A percentile compares a stretch with the other conserved stretches of the same genome.
Conservation (phyloP, 2,329 filamentous ascomycete genomes). For the Lecanicillium sp. region DNA sequence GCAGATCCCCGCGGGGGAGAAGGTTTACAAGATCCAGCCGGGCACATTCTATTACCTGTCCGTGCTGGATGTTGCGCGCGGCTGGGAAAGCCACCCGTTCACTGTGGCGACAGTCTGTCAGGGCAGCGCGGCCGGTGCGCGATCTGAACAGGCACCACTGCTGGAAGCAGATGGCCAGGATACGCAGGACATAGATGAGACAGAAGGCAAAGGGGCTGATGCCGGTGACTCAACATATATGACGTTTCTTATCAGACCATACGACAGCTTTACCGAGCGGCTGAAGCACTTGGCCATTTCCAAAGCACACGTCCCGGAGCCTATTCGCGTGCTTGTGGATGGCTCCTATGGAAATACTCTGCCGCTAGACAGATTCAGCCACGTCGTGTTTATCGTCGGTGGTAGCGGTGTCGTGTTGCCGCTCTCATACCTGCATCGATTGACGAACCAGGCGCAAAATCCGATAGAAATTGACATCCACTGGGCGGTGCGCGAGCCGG, state of each 20-base stretch:
- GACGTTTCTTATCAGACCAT: constrained; percentile 40
- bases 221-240: constrained; percentile 20
- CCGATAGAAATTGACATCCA: constrained; percentile 24
- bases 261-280: constrained; percentile 37
- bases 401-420: constrained; percentile 40
- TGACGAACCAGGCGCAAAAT: constrained; percentile 17
- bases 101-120: constrained; percentile 33
- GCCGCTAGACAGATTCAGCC: constrained; percentile 32
- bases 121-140: constrained; percentile 17
- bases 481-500: constrained; percentile 39
- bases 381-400: constrained; percentile 38
- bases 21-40: constrained; percentile 28
- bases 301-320: constrained; percentile 18
- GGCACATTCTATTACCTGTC: constrained; percentile 43
- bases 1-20: constrained; percentile 29
- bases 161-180: constrained; percentile 19
- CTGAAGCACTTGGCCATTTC: constrained; percentile 27
- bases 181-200: constrained; percentile 1
- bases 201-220: not conserved
- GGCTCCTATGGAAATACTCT: constrained; percentile 39
- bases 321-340: constrained; percentile 35
- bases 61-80: constrained; percentile 31
- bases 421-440: constrained; percentile 30
- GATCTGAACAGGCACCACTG: constrained; percentile 28
- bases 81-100: constrained; percentile 47